phyloP scores from a whole-genome alignment of 495 filamentous ascomycete genomes.

The Hyphodiscus hymeniophilus region DNA sequence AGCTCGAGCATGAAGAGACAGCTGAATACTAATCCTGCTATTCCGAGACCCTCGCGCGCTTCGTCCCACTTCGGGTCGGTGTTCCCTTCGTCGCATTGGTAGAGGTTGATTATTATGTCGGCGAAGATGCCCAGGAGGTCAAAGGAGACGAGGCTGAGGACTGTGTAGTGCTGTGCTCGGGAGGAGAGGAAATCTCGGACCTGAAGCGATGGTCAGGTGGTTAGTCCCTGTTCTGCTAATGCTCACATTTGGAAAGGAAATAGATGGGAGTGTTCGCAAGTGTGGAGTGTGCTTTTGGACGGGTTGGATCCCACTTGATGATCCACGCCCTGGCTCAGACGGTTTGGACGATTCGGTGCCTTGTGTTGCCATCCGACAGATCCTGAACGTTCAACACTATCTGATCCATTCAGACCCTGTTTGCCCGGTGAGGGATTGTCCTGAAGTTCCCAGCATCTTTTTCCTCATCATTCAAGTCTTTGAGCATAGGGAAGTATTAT shows the following conservation, averaged over 20 bases:
- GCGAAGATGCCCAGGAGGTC: conserved; percentile 53
- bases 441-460: too few species aligned
- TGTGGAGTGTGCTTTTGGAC: neutral
- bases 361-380: too few species aligned
- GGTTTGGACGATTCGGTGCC: too few species aligned
- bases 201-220: conserved; percentile 23
- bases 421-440: too few species aligned
- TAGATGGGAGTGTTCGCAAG: neutral
- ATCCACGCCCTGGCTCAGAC: too few species aligned
- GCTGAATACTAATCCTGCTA: conserved; percentile 40
- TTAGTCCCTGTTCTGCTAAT: conserved; percentile 13
- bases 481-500: too few species aligned
- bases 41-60: conserved; percentile 19
- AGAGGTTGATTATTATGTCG: conserved; percentile 53
- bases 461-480: too few species aligned
- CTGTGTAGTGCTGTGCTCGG: conserved; percentile 47
- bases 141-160: conserved; percentile 46
- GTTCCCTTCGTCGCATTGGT: conserved; percentile 45
- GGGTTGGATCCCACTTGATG: neutral
- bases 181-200: conserved; percentile 39
- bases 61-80: conserved; percentile 14
- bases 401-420: too few species aligned
- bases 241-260: neutral
- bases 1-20: conserved; percentile 55
- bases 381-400: too few species aligned